These are phyloP conservation scores for Amylocystis lapponica DNA, from an alignment of 768 basidiomycete species.

Conservation along the genomic window DNA sequence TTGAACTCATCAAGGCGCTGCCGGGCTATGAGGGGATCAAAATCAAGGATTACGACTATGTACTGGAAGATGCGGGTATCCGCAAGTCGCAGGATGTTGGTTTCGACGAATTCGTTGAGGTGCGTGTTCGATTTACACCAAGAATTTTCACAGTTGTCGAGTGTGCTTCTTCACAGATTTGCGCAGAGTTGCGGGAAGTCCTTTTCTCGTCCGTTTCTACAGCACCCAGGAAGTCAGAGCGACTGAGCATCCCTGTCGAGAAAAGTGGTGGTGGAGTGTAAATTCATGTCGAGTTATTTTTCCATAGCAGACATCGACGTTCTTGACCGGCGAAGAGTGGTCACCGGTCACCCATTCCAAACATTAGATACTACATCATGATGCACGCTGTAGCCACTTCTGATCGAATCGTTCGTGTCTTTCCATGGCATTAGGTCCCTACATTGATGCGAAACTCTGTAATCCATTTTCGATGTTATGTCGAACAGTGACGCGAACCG, in stretches of 20 bases:
- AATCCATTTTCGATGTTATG: too few species aligned
- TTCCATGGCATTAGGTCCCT: too few species aligned
- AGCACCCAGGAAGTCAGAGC: conserved; percentile 29
- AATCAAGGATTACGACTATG: conserved; percentile 64
- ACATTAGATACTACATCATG: too few species aligned
- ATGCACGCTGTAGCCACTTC: too few species aligned
- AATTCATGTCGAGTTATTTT: too few species aligned
- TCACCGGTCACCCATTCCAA: too few species aligned
- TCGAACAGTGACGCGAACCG: too few species aligned
- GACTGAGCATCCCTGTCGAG: conserved; percentile 47
- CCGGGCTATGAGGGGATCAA: conserved; percentile 55
- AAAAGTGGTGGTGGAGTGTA: conserved; percentile 49
- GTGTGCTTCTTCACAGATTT: conserved; percentile 43
- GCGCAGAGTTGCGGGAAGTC: conserved; percentile 67
- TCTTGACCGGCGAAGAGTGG: too few species aligned
- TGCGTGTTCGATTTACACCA: conserved; percentile 29
- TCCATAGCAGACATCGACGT: too few species aligned
- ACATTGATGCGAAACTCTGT: too few species aligned
- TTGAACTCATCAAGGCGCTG: conserved; percentile 23
- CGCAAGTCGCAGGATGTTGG: conserved; percentile 48
- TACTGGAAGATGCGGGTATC: conserved; percentile 73
- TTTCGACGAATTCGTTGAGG: conserved; percentile 88
- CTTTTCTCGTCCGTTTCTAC: conserved; percentile 36
- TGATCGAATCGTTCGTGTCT: too few species aligned
- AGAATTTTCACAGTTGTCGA: neutral